Percentiles rank a stretch among this genome's conserved stretches.
phyloP scores from a whole-genome alignment of 225 moss, liverwort and hornwort species.

The Rhytidiadelphus loreus region DNA sequence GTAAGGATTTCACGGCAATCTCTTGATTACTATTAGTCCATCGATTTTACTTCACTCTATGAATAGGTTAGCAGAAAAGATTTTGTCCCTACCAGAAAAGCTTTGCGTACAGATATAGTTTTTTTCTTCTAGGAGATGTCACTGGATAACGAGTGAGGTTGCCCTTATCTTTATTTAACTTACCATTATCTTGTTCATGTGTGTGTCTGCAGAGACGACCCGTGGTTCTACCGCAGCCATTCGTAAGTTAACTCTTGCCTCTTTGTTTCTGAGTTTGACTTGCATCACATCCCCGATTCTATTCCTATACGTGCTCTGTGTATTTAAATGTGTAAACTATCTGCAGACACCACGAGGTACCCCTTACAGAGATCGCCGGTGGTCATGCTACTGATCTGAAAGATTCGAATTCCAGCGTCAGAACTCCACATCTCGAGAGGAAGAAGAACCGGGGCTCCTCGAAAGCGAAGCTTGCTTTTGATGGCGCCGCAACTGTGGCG shows the following conservation, averaged over 20 bases:
- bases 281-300: background rate
- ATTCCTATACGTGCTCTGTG: background rate
- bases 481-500: background rate
- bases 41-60: background rate
- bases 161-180: background rate
- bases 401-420: background rate
- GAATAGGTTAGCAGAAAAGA: background rate
- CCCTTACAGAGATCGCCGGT: constrained; percentile 45
- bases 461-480: constrained; percentile 34
- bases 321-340: background rate
- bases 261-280: background rate
- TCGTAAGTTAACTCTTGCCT: constrained; percentile 31
- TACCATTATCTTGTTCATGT: background rate
- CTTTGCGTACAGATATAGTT: background rate
- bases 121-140: background rate
- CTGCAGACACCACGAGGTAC: constrained; percentile 81
- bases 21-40: background rate
- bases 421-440: constrained; percentile 19
- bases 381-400: constrained; percentile 18
- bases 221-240: constrained; percentile 89
- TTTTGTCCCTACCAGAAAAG: too few relatives aligned
- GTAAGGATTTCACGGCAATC: background rate
- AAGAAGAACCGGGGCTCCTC: constrained; percentile 32
- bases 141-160: background rate
- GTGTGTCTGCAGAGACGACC: constrained; percentile 65